Conservation (phyloP, 495 filamentous ascomycete species). For the Penicillium diatomitis region DNA sequence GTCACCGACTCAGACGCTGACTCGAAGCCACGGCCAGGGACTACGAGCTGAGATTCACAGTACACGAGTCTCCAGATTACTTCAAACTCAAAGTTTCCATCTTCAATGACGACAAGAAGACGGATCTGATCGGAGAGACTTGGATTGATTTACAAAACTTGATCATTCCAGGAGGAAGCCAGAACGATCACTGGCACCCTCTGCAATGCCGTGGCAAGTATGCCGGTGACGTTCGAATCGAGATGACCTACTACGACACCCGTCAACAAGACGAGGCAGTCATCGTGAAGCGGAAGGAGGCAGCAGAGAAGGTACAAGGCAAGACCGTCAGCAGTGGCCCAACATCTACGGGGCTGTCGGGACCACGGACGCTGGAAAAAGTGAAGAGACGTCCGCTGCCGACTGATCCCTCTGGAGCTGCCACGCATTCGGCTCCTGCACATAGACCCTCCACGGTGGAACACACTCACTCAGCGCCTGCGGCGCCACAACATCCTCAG, state of each 20-base stretch:
- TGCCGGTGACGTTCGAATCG: slow-evolving; percentile 87
- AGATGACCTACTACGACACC: slow-evolving; percentile 92
- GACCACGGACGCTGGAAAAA: slow-evolving; percentile 50
- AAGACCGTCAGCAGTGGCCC: slow-evolving; percentile 12
- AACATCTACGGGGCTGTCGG: slow-evolving; percentile 35
- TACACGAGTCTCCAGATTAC: slow-evolving; percentile 95
- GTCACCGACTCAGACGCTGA: background rate
- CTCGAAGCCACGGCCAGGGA: slow-evolving; percentile 55
- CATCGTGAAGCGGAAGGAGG: slow-evolving; percentile 45
- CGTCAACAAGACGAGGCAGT: slow-evolving; percentile 65
- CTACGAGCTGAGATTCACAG: slow-evolving; percentile 89
- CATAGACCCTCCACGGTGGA: slow-evolving; percentile 19
- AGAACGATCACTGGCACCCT: slow-evolving; percentile 85
- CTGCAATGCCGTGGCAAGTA: slow-evolving; percentile 85
- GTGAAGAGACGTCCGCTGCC: slow-evolving; percentile 76
- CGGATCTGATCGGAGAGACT: slow-evolving; percentile 87
- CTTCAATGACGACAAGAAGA: slow-evolving; percentile 96
- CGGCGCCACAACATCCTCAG: slow-evolving; percentile 13
- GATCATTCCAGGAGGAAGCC: slow-evolving; percentile 76
- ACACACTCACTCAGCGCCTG: slow-evolving; percentile 16
- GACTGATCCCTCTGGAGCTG: slow-evolving; percentile 50
- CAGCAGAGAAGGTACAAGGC: slow-evolving; percentile 23
- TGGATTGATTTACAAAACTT: slow-evolving; percentile 79
- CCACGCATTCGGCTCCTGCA: background rate
- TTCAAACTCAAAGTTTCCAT: slow-evolving; percentile 87